These are phyloP conservation scores for Pestalotiopsis sp. DNA, from an alignment of 2,329 filamentous ascomycete species.

Conservation along the genomic window DNA sequence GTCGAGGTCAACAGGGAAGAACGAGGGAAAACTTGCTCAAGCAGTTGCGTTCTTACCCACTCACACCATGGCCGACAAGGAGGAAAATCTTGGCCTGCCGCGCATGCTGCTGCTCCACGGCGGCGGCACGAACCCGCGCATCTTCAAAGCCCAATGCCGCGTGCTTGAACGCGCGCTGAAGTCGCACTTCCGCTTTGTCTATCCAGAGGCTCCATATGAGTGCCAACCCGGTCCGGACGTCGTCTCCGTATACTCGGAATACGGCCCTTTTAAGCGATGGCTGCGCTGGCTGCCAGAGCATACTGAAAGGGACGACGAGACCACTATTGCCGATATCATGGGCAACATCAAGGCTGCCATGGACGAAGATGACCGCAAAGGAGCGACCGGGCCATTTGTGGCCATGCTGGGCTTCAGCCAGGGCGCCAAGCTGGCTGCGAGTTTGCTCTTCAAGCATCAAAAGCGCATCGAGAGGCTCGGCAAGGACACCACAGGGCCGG, in stretches of 20 bases:
- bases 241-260: slow-evolving; percentile 64
- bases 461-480: slow-evolving; percentile 43
- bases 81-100: slow-evolving; percentile 45
- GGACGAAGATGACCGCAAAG: slow-evolving; percentile 49
- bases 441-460: slow-evolving; percentile 66
- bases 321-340: slow-evolving; percentile 43
- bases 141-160: slow-evolving; percentile 72
- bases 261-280: slow-evolving; percentile 66
- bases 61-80: slow-evolving; percentile 24
- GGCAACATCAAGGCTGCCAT: slow-evolving; percentile 48
- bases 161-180: slow-evolving; percentile 47
- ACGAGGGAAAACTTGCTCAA: neutral
- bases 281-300: slow-evolving; percentile 66
- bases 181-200: slow-evolving; percentile 70
- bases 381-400: slow-evolving; percentile 61
- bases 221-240: slow-evolving; percentile 66
- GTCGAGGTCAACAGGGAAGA: neutral
- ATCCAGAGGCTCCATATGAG: slow-evolving; percentile 70
- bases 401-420: slow-evolving; percentile 69
- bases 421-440: slow-evolving; percentile 64
- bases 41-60: neutral
- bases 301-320: slow-evolving; percentile 47
- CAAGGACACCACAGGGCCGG: slow-evolving; percentile 15
- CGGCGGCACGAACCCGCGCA: slow-evolving; percentile 71
- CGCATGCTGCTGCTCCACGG: slow-evolving; percentile 83